Conservation (phyloP, 176 grass and related monocot genomes). For the Ampelocalamus luodianensis region DNA sequence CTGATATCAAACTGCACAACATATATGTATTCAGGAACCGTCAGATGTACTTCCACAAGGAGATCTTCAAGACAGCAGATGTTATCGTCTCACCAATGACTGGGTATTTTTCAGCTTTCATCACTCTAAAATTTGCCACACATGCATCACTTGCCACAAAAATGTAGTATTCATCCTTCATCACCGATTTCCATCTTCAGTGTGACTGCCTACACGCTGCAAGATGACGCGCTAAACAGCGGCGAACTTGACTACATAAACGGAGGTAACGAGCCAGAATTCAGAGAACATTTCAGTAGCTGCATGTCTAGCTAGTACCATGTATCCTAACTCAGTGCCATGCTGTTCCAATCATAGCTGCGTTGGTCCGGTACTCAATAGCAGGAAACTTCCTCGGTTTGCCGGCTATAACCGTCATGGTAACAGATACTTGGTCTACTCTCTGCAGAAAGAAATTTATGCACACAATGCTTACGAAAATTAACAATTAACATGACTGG, state of each 20-base stretch:
- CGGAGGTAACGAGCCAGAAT: constrained; percentile 63
- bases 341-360: constrained; percentile 52
- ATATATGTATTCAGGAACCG: constrained; percentile 65
- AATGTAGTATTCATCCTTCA: neutral
- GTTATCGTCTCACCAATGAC: constrained; percentile 97
- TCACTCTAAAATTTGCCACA: neutral
- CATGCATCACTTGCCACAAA: neutral
- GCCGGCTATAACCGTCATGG: constrained; percentile 86
- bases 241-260: constrained; percentile 99
- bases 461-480: neutral
- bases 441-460: neutral
- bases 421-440: constrained; percentile 32
- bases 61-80: constrained; percentile 92
- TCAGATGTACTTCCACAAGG: constrained; percentile 88
- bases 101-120: constrained; percentile 50
- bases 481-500: neutral
- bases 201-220: constrained; percentile 85
- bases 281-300: neutral
- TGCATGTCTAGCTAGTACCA: neutral
- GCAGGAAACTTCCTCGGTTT: constrained; percentile 97
- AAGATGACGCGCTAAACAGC: constrained; percentile 65
- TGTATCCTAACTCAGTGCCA: neutral
- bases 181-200: constrained; percentile 32
- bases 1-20: neutral
- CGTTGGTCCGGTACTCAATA: constrained; percentile 90